These are phyloP conservation scores for Jaminaea rosea DNA, from an alignment of 1,284 basidiomycete species.

Conservation along the genomic window DNA sequence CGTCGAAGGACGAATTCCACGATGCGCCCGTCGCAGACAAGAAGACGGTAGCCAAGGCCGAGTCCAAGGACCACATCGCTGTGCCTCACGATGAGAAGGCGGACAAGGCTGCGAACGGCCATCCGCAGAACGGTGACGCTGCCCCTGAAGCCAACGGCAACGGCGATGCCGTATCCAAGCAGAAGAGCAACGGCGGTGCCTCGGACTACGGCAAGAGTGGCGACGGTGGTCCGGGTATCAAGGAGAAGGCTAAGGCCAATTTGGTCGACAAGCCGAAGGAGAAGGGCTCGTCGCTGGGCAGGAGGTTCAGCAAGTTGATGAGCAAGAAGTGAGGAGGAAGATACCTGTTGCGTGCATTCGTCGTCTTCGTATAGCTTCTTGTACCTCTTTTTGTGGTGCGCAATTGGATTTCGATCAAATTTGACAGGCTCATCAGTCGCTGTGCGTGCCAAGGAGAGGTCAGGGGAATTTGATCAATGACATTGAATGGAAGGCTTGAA, in stretches of 20 bases:
- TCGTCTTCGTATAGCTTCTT: not conserved
- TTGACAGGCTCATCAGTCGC: too few species aligned
- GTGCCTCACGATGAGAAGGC: slow-evolving; percentile 18
- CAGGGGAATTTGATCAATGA: too few species aligned
- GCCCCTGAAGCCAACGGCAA: slow-evolving; percentile 1
- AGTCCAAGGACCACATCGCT: slow-evolving; percentile 12
- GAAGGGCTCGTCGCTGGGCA: not conserved
- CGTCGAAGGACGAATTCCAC: slow-evolving; percentile 15
- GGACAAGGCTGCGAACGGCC: slow-evolving; percentile 1
- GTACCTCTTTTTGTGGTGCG: too few species aligned
- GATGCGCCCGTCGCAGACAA: slow-evolving; percentile 19
- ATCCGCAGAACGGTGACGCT: slow-evolving; percentile 8
- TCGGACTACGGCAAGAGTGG: not conserved
- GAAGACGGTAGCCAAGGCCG: slow-evolving; percentile 10
- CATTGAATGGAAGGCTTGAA: too few species aligned
- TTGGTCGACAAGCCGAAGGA: not conserved
- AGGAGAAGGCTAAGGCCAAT: not conserved
- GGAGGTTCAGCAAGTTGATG: not conserved
- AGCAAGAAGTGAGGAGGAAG: not conserved
- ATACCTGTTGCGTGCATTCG: not conserved
- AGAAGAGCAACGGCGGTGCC: not conserved
- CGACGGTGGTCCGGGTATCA: not conserved
- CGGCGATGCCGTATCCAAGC: not conserved
- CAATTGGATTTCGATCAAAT: too few species aligned
- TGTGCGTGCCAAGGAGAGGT: too few species aligned